Evolutionary conservation across 2,329 filamentous ascomycete species (phyloP).

Genomic region (Botrytis porri): DNA sequence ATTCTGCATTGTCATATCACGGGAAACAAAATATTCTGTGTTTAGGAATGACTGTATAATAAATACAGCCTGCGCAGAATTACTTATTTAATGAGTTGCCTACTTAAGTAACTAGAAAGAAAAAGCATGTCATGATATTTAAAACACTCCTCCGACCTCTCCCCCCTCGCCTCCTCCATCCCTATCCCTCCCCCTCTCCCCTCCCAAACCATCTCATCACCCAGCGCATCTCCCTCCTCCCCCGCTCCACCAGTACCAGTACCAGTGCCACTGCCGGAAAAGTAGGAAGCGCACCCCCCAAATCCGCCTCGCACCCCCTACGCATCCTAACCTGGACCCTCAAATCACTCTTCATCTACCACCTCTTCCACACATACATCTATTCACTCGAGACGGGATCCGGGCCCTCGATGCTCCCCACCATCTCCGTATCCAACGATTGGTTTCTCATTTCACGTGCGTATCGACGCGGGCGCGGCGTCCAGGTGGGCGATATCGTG

Average conservation of each 20-base stretch:
- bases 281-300: conserved; percentile 17
- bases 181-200: neutral
- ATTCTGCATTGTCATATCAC: conserved; percentile 3
- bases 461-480: conserved; percentile 64
- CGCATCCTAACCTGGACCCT: conserved; percentile 46
- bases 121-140: conserved; percentile 24
- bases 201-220: conserved; percentile 15
- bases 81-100: too few species aligned
- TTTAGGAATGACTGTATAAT: neutral
- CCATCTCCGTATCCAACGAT: conserved; percentile 66
- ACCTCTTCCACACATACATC: conserved; percentile 59
- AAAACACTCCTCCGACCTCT: conserved; percentile 6
- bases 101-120: neutral
- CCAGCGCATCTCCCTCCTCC: neutral
- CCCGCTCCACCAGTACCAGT: conserved; percentile 14
- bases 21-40: neutral
- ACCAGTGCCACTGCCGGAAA: conserved; percentile 9
- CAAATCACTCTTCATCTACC: conserved; percentile 48
- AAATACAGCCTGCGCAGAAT: neutral
- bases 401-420: conserved; percentile 89
- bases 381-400: conserved; percentile 57
- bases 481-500: conserved; percentile 80
- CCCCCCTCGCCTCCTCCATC: neutral
- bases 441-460: conserved; percentile 65
- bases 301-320: conserved; percentile 34